Base-by-base conservation (phyloP, 352 stramenopile genomes). In the Phytophthora palmivora region DNA sequence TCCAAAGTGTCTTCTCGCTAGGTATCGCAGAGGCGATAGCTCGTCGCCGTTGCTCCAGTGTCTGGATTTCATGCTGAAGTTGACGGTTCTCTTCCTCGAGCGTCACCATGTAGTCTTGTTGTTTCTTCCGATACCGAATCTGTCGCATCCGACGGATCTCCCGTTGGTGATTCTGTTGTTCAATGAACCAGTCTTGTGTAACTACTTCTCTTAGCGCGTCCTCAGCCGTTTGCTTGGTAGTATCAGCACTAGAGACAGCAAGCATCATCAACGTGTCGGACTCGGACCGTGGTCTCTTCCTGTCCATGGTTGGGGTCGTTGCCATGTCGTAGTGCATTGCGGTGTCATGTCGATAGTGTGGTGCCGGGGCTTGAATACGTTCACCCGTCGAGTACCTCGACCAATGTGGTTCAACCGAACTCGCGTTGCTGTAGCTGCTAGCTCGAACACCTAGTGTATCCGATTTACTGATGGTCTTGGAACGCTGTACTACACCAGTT, bases 81-180 rank as follows among this genome's bases (percentile, higher is more conserved):
- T 56, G 12, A 2, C 19, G 39, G 1, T 32, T 46, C 3, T 43
- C 30, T 5, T 44, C n/a, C n/a, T 58, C 45, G 6, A 70, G 39
- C 5, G 6, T 48, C 22, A 32, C 26, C 16, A 28, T 39, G 26
- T 59, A 59, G 24, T 56, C 32, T 5, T 70, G 30, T 10, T 70
- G 44, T 30, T 70, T 70, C 54, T 63, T 59, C 19, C 61, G 21
- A 39, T 70, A 70, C 4, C 53, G 53, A 33, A 70, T 70, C 18
- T 70, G 61, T 9, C 61, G 30, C 15, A 59, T 3, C 7, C 58
- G 58, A 21, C 58, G 58, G 33, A 67, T 55, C 33, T 67, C 58
- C 6, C 58, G 58, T 18, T 52, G 56, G n/a, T 52, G 46, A 4
- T 57, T 38, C 36, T 36, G 30, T 6, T 53, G 46, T 3, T 37